Percentiles rank a stretch among this genome's conserved stretches.
These are phyloP conservation scores for Syzygium malaccense DNA, from an alignment of 441 rosid genomes.

Conservation along the genomic window DNA sequence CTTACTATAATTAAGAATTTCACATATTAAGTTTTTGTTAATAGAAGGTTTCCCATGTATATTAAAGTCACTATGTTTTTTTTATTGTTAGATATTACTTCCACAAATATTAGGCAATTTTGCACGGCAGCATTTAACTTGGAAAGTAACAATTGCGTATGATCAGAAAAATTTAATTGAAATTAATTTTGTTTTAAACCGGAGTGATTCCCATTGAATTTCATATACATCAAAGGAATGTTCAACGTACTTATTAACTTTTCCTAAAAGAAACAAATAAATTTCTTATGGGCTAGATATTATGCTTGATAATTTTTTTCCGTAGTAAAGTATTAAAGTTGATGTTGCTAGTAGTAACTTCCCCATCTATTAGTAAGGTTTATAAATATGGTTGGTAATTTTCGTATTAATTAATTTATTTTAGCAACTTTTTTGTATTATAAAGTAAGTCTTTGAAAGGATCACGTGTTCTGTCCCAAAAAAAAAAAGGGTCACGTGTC, in stretches of 20 bases:
- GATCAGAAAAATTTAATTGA: too few species aligned
- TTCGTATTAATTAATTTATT: not conserved
- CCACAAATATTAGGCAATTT: too few species aligned
- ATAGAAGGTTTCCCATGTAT: too few species aligned
- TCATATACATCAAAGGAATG: not conserved
- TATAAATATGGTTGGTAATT: not conserved
- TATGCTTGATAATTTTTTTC: not conserved
- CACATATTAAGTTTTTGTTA: too few species aligned
- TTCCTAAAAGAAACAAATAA: not conserved
- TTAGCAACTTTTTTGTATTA: not conserved
- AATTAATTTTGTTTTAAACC: too few species aligned
- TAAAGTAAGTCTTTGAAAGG: fast-evolving
- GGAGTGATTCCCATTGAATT: not conserved
- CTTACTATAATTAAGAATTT: too few species aligned
- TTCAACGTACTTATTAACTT: not conserved
- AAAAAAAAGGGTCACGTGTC: not conserved
- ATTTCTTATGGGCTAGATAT: not conserved
- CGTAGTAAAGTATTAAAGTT: not conserved
- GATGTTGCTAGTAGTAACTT: not conserved
- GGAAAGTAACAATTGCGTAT: too few species aligned
- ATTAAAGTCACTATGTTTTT: too few species aligned
- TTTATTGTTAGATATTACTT: too few species aligned
- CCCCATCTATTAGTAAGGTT: not conserved
- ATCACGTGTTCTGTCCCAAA: not conserved
- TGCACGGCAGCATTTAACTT: too few species aligned